phyloP scores from a whole-genome alignment of 805 yeast species.

The Metschnikowia chrysomelidarum region DNA sequence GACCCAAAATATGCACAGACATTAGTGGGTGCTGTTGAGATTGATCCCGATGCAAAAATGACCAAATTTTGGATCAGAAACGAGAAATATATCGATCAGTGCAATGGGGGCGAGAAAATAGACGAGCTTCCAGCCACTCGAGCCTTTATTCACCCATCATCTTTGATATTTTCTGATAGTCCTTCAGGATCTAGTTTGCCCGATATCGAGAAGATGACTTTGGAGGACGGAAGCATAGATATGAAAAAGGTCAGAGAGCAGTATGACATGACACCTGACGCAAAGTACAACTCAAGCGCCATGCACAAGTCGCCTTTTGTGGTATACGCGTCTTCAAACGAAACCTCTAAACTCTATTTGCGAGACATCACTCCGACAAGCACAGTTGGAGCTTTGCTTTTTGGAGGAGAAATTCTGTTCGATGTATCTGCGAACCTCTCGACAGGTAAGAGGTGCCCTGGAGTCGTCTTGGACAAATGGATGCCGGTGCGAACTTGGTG shows the following conservation, averaged over 20 bases:
- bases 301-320: constrained; percentile 56
- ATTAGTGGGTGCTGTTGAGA: constrained; percentile 74
- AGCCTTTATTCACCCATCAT: constrained; percentile 85
- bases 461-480: constrained; percentile 87
- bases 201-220: constrained; percentile 23
- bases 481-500: constrained; percentile 90
- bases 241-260: constrained; percentile 27
- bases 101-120: constrained; percentile 9
- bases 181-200: constrained; percentile 24
- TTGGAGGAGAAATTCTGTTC: constrained; percentile 72
- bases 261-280: constrained; percentile 43
- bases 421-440: constrained; percentile 46
- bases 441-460: constrained; percentile 62
- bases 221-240: constrained; percentile 44
- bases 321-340: constrained; percentile 57
- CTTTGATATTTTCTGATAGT: constrained; percentile 57
- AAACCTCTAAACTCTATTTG: constrained; percentile 66
- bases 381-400: constrained; percentile 67
- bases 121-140: constrained; percentile 54
- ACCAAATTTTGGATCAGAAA: constrained; percentile 73
- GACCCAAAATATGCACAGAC: constrained; percentile 72
- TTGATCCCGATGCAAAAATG: constrained; percentile 77
- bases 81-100: constrained; percentile 43
- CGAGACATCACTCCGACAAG: constrained; percentile 80
- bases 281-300: constrained; percentile 22